Base-by-base conservation (phyloP, 2,329 filamentous ascomycete genomes). In the Colletotrichum destructivum region DNA sequence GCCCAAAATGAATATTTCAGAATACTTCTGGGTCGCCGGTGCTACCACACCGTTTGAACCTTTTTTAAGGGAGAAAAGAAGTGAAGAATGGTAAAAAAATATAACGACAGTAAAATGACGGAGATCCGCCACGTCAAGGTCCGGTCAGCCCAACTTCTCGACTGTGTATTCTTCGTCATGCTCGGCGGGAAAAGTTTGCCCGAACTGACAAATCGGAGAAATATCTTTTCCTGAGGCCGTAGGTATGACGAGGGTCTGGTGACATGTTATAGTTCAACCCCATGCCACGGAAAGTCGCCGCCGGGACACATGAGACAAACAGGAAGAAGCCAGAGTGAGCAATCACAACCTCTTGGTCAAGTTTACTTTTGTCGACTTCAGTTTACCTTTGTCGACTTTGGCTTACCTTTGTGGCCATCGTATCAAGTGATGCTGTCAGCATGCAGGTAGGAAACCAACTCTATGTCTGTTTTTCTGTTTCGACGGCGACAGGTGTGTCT, bases 401-500 rank as follows among this genome's bases (percentile, higher is more conserved):
- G 31, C 31, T 31, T 31, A 31, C 31, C 31, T 31, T 8, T 7
- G 6, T 31, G 6, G 31, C 31, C 31, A 31, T 31, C 31, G 31
- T 8, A 8, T 31, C 31, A 31, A 31, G 7, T 8, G 31, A 31
- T 31, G 12, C 57, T 62, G 57, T 62, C 63, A 62, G 49, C 12
- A 49, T 71, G 68, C 64, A 18, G 7, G 8, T 23, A 2, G 16
- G 66, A 67, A 68, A 13, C 15, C 54, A 56, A 56, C 38, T 26
- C 9, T 13, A 13, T 40, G 15, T 4, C 13, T 49, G 61, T 40
- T 42, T 15, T 15, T 63, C 11, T 57, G 55, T 70, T 70, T 67
- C 55, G 59, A 31, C 40, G 16, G 42, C 11, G 9, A 18, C 7
- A 42, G 12, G 16, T 23, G 5, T 31, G 31, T 31, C 31, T 7